A percentile compares a stretch with the other conserved stretches of the same genome.
phyloP scores from a whole-genome alignment of 805 yeast genomes.

The Cyberlindnera subsufficiens region DNA sequence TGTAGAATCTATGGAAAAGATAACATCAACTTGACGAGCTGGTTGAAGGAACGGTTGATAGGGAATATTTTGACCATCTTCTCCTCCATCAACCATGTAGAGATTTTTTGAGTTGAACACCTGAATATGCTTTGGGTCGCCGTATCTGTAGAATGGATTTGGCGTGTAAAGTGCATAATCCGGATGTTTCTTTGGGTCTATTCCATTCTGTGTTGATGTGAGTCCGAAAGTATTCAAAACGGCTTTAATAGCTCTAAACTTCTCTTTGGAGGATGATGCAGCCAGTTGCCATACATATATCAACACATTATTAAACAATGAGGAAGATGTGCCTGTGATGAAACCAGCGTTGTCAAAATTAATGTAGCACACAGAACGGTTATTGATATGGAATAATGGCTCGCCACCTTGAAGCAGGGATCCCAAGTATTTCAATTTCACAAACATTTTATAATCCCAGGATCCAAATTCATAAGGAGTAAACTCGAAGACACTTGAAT shows the following conservation, averaged over 20 bases:
- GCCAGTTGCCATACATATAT: slow-evolving; percentile 35
- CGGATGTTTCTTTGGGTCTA: slow-evolving; percentile 34
- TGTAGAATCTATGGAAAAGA: slow-evolving; percentile 57
- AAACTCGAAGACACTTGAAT: slow-evolving; percentile 49
- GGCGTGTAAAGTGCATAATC: slow-evolving; percentile 59
- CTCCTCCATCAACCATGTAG: slow-evolving; percentile 75
- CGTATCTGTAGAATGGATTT: slow-evolving; percentile 47
- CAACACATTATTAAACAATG: slow-evolving; percentile 47
- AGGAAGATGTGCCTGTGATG: slow-evolving; percentile 58
- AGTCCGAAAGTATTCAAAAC: slow-evolving; percentile 41
- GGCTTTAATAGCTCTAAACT: slow-evolving; percentile 30
- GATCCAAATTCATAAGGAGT: slow-evolving; percentile 66
- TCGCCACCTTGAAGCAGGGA: slow-evolving; percentile 39
- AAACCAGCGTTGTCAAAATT: slow-evolving; percentile 58
- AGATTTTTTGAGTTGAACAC: slow-evolving; percentile 26
- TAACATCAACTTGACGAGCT: slow-evolving; percentile 53
- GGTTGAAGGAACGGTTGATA: slow-evolving; percentile 58
- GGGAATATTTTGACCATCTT: slow-evolving; percentile 70
- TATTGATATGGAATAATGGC: slow-evolving; percentile 25
- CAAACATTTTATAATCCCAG: slow-evolving; percentile 52
- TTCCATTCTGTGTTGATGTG: slow-evolving; percentile 28
- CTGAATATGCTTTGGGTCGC: slow-evolving; percentile 13
- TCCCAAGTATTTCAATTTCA: slow-evolving; percentile 48
- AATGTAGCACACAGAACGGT: slow-evolving; percentile 34
- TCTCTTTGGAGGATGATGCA: slow-evolving; percentile 24